phyloP scores from a whole-genome alignment of 768 basidiomycete genomes.

The Rhizopogon rudus region DNA sequence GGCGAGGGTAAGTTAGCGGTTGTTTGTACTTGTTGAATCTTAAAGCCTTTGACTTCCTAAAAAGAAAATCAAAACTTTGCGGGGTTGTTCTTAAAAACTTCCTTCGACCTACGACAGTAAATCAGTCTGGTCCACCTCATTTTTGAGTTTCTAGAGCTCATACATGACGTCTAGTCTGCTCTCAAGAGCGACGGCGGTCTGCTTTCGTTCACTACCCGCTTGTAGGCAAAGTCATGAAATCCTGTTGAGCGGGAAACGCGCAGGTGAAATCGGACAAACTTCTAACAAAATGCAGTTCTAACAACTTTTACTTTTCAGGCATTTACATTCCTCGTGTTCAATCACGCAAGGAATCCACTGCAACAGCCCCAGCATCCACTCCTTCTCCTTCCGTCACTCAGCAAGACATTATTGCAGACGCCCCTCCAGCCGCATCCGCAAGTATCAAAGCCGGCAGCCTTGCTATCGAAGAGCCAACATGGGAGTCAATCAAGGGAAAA shows the following conservation, averaged over 20 bases:
- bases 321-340: not conserved
- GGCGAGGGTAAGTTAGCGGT: not conserved
- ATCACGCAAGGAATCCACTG: not conserved
- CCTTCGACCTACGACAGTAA: not conserved
- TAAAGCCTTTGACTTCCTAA: conserved; percentile 1
- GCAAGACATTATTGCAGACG: not conserved
- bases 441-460: not conserved
- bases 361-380: not conserved
- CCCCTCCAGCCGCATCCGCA: not conserved
- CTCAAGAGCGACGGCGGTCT: not conserved
- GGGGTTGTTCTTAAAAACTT: conserved; percentile 2
- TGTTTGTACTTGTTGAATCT: not conserved
- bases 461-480: conserved; percentile 10
- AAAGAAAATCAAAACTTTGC: not conserved
- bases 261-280: not conserved
- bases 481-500: conserved; percentile 32
- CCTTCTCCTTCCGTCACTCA: not conserved
- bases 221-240: not conserved
- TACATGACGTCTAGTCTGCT: conserved; percentile 3
- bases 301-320: not conserved
- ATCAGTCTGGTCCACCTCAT: not conserved
- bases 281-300: too few species aligned
- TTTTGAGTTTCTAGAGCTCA: not conserved
- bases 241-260: not conserved
- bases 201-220: not conserved